Percentiles rank a stretch among this genome's conserved stretches.
phyloP scores from a whole-genome alignment of 108 stramenopile genomes.

The Chaetoceros tenuissimus region DNA sequence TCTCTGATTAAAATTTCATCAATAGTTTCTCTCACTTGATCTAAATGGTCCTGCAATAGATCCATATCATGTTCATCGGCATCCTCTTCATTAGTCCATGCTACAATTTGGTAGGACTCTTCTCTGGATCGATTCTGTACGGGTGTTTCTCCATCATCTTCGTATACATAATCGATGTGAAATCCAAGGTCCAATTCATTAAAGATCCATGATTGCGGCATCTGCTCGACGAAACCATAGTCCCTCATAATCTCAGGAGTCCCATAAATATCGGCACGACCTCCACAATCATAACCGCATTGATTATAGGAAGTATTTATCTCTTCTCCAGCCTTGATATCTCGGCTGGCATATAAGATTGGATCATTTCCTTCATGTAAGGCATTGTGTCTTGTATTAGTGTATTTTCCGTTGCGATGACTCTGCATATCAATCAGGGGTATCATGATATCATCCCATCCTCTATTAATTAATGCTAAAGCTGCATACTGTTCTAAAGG shows the following conservation, averaged over 20 bases:
- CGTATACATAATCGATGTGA: no score
- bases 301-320: constrained; percentile 11
- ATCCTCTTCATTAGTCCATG: no score
- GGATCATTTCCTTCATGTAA: background rate
- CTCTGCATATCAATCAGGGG: constrained; percentile 33
- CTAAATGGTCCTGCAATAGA: no score
- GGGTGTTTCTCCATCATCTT: no score
- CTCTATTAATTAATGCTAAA: no score
- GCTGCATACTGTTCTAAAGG: no score
- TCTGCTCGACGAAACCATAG: constrained; percentile 26
- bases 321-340: constrained; percentile 15
- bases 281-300: constrained; percentile 6
- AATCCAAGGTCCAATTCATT: no score
- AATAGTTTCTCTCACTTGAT: no score
- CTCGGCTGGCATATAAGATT: background rate
- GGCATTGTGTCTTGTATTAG: constrained; percentile 18
- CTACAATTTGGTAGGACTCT: no score
- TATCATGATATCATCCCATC: constrained; percentile 16
- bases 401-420: constrained; percentile 27
- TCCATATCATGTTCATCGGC: no score
- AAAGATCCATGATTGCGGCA: constrained; percentile 14
- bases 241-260: constrained; percentile 24
- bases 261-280: constrained; percentile 11
- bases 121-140: no score
- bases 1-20: no score